A percentile compares a stretch with the other conserved stretches of the same genome.
Conservation (phyloP, 2,329 filamentous ascomycete species). For the Huntiella abstrusa region DNA sequence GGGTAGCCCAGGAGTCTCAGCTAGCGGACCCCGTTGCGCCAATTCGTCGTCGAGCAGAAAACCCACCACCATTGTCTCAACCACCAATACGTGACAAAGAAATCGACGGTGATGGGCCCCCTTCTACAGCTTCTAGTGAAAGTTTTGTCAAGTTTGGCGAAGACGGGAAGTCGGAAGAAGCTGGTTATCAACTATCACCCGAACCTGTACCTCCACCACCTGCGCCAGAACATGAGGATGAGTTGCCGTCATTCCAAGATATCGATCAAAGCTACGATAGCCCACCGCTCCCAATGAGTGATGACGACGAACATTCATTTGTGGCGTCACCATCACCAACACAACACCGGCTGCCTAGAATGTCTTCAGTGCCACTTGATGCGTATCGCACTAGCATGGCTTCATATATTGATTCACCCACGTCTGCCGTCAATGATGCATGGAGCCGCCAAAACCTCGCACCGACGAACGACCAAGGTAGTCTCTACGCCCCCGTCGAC, state of each 20-base stretch:
- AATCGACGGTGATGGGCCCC: not conserved
- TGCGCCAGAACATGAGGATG: not conserved
- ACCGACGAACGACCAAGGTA: no score
- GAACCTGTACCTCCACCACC: not conserved
- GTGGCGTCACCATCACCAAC: not conserved
- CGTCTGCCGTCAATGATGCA: not conserved
- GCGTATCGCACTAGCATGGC: not conserved
- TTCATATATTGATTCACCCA: not conserved
- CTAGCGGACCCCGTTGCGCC: slow-evolving; percentile 5
- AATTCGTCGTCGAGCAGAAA: slow-evolving; percentile 4
- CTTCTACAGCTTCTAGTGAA: not conserved
- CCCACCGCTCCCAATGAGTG: not conserved
- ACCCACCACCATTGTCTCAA: not conserved
- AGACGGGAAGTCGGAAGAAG: not conserved
- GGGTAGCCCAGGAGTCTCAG: slow-evolving; percentile 9
- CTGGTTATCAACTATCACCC: not conserved
- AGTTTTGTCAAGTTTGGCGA: not conserved
- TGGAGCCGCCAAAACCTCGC: not conserved
- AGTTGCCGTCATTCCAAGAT: not conserved
- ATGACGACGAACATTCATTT: not conserved
- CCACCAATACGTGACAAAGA: slow-evolving; percentile 1
- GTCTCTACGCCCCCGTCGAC: not conserved
- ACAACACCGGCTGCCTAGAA: not conserved
- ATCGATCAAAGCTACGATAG: not conserved
- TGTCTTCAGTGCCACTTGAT: slow-evolving; percentile 5